These are phyloP conservation scores for Gastrodia elata DNA, from an alignment of 106 monocot species.

Conservation along the genomic window DNA sequence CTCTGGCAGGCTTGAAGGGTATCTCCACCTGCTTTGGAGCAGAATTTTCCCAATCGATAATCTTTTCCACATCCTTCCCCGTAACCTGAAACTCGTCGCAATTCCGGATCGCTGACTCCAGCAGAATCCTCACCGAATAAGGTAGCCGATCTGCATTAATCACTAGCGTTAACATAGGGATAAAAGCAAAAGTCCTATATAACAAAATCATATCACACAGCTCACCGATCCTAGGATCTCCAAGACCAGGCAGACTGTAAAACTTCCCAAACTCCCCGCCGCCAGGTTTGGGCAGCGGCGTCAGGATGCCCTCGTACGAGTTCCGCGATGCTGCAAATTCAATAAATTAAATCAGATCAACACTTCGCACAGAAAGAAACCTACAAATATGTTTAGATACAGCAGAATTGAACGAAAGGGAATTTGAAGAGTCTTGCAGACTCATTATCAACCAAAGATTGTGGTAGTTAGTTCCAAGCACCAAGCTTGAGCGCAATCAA, in stretches of 20 bases:
- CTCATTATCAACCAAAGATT: not conserved
- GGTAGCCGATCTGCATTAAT: constrained; percentile 62
- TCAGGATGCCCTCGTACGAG: constrained; percentile 50
- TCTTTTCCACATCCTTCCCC: constrained; percentile 78
- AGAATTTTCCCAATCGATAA: constrained; percentile 89
- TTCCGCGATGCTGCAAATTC: constrained; percentile 31
- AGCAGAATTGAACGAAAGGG: not conserved
- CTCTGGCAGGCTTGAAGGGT: constrained; percentile 93
- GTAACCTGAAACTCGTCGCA: constrained; percentile 90
- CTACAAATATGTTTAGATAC: not conserved
- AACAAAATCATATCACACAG: not conserved
- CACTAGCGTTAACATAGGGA: not conserved
- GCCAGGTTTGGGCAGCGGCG: constrained; percentile 49
- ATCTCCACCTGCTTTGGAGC: constrained; percentile 83
- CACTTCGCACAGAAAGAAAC: not conserved
- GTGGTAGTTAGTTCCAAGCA: not conserved
- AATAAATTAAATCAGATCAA: not conserved
- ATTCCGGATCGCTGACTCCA: constrained; percentile 91
- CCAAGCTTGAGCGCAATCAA: not conserved
- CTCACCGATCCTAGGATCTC: constrained; percentile 72
- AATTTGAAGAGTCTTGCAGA: not conserved
- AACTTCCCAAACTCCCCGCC: constrained; percentile 83
- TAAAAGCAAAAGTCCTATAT: not conserved
- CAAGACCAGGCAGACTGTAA: constrained; percentile 66
- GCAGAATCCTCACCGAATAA: constrained; percentile 74